Evolutionary conservation across 352 stramenopile species (phyloP), one percentile per base, ranked within the genome.

Genomic region (Aphanomyces euteiches): DNA sequence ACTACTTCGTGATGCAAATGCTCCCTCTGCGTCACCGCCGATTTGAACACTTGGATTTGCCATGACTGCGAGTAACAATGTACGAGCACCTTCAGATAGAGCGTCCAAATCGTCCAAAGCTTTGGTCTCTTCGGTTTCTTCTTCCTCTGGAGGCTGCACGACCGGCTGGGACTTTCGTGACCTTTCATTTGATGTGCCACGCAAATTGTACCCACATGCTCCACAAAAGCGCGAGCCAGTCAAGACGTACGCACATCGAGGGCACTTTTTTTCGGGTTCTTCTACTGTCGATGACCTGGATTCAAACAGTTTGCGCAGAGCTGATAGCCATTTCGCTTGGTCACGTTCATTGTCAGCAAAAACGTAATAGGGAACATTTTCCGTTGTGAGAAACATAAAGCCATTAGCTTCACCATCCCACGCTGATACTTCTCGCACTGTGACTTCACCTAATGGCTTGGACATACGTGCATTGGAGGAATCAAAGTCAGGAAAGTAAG

Each of bases 331-430:
- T 71, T 95, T 94, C 47, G 79, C 89, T 39, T 87, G 88, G 72
- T 96, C 87, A 3, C 85, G 84, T 61, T 95, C 87, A 47, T 92
- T 96, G 73, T 95, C 88, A 0, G 88, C 88, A 69, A 93, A 96
- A 41, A 96, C 88, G 67, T 95, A 96, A 75, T 95, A 96, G 40
- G 88, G 88, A n/a, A 95, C 84, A 66, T 93, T 85, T 48, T 96
- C 88, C 41, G 74, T 90, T 17, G 88, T 96, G 79, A 92, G 90
- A 73, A 96, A 96, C 87, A 93, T 95, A 71, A 96, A 96, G 3
- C 87, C 87, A 66, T 92, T 93, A 3, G 84, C 80, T 58, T 94
- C 87, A 7, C 88, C 87, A 71, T 95, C 88, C 87, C 87, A 96
- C 38, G 80, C 83, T 54, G 91, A 82, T 28, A 95, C 87, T 56